Percentiles rank a stretch among this genome's conserved stretches.
Conservation (phyloP, 192 early-diverging fungal genomes). For the Coemansia sp. region DNA sequence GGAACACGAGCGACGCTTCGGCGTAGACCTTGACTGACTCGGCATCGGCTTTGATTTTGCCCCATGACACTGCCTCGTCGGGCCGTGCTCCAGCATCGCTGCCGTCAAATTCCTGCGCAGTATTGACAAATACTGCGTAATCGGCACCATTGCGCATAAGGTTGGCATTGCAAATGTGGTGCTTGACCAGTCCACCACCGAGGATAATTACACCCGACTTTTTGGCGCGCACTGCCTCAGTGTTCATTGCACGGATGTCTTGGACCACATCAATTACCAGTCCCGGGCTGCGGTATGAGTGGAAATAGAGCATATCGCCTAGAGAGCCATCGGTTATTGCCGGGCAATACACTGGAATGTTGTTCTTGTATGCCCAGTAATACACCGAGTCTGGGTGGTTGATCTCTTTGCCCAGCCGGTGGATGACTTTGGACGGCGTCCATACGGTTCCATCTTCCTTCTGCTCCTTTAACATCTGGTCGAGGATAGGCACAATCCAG, state of each 20-base stretch:
- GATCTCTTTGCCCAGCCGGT: slow-evolving; percentile 85
- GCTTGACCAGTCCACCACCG: slow-evolving; percentile 96
- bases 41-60: slow-evolving; percentile 83
- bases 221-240: slow-evolving; percentile 91
- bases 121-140: slow-evolving; percentile 95
- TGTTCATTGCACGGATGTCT: slow-evolving; percentile 91
- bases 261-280: slow-evolving; percentile 88
- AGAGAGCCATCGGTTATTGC: slow-evolving; percentile 96
- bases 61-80: slow-evolving; percentile 98
- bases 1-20: slow-evolving; percentile 91
- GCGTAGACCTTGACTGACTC: slow-evolving; percentile 92
- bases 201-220: slow-evolving; percentile 96
- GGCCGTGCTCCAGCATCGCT: slow-evolving; percentile 96
- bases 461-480: slow-evolving; percentile 91
- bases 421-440: slow-evolving; percentile 92
- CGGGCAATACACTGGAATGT: slow-evolving; percentile 97
- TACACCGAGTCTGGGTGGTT: slow-evolving; percentile 87
- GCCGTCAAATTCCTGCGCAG: slow-evolving; percentile 98
- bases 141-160: slow-evolving; percentile 98
- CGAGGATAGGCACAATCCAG: slow-evolving; percentile 94
- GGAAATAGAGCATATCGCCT: slow-evolving; percentile 99
- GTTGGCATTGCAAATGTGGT: slow-evolving; percentile 99
- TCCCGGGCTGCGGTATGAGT: slow-evolving; percentile 93
- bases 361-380: slow-evolving; percentile 97
- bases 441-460: slow-evolving; percentile 75